phyloP scores from a whole-genome alignment of 2,329 filamentous ascomycete genomes.

The Emergomyces pasteurianus region DNA sequence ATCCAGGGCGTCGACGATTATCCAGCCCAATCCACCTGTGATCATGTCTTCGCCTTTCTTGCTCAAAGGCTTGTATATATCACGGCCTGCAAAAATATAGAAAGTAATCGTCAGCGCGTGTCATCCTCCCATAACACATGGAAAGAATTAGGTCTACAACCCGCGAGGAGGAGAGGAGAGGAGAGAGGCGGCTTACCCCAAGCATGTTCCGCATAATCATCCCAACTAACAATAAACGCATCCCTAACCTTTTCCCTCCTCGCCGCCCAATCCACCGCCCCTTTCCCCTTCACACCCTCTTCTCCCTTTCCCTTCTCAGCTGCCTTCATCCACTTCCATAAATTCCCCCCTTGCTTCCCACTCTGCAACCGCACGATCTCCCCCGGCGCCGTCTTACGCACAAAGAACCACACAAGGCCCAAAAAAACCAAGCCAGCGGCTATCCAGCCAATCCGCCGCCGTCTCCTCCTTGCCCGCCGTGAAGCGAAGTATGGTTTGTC shows the following conservation, averaged over 20 bases:
- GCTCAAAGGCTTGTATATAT: conserved; percentile 75
- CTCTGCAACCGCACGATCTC: conserved; percentile 8
- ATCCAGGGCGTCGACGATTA: conserved; percentile 90
- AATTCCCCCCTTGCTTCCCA: conserved; percentile 24
- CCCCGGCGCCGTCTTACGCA: conserved; percentile 1
- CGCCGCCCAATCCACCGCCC: conserved; percentile 57
- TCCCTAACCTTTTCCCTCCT: conserved; percentile 74
- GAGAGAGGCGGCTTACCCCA: conserved; percentile 76
- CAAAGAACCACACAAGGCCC: conserved; percentile 54
- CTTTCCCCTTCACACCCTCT: conserved; percentile 18
- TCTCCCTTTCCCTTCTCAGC: conserved; percentile 33
- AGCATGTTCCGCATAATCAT: conserved; percentile 80
- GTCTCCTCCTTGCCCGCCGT: conserved; percentile 36
- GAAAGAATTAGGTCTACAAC: conserved; percentile 2
- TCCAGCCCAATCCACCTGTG: conserved; percentile 84
- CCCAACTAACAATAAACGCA: conserved; percentile 84
- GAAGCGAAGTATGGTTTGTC: conserved; percentile 75
- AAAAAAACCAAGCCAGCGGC: conserved; percentile 45
- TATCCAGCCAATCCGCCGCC: conserved; percentile 47
- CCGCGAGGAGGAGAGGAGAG: background rate
- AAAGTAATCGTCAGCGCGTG: conserved; percentile 13
- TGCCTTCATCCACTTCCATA: conserved; percentile 47
- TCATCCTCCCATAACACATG: conserved; percentile 14
- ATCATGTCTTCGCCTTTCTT: conserved; percentile 78
- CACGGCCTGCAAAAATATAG: conserved; percentile 45